Percentiles rank a stretch among this genome's conserved stretches.
phyloP scores from a whole-genome alignment of 2,329 filamentous ascomycete genomes.

The Colletotrichum sp. region DNA sequence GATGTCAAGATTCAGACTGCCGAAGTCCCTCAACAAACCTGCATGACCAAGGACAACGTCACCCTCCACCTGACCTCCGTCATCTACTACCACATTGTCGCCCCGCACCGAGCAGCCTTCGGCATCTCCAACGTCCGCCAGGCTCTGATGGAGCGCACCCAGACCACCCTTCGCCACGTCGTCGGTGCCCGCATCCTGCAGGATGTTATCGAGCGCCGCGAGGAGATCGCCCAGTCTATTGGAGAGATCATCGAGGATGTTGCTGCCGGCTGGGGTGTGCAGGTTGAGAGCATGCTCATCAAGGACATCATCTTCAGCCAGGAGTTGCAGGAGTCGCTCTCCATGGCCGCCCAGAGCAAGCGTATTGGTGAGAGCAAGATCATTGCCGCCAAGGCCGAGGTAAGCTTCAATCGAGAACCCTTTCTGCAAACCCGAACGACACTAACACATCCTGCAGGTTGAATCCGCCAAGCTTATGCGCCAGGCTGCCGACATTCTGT shows the following conservation, averaged over 20 bases:
- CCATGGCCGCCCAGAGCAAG: constrained; percentile 98
- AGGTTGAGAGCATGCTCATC: constrained; percentile 98
- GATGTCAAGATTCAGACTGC: constrained; percentile 99
- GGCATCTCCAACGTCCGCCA: constrained; percentile 94
- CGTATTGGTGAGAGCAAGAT: constrained; percentile 98
- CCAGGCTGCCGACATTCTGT: constrained; percentile 92
- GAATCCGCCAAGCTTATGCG: constrained; percentile 94
- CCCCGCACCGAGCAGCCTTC: constrained; percentile 95
- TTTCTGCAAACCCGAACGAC: not conserved
- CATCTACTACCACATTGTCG: constrained; percentile 98
- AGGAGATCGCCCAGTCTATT: constrained; percentile 95
- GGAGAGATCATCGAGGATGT: constrained; percentile 98
- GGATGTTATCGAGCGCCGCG: constrained; percentile 97
- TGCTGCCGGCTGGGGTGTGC: constrained; percentile 90
- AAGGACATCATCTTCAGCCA: constrained; percentile 98
- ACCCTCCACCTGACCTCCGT: constrained; percentile 92
- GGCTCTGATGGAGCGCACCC: constrained; percentile 96
- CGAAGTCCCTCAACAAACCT: constrained; percentile 92
- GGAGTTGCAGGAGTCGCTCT: constrained; percentile 93
- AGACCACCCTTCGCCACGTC: constrained; percentile 96
- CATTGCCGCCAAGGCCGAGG: constrained; percentile 92
- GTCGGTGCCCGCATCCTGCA: constrained; percentile 94
- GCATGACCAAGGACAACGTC: constrained; percentile 99
- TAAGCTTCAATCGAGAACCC: constrained; percentile 25
- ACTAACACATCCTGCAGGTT: constrained; percentile 52